These are phyloP conservation scores for Xylaria sp. DNA, from an alignment of 2,329 filamentous ascomycete genomes.

Conservation along the genomic window DNA sequence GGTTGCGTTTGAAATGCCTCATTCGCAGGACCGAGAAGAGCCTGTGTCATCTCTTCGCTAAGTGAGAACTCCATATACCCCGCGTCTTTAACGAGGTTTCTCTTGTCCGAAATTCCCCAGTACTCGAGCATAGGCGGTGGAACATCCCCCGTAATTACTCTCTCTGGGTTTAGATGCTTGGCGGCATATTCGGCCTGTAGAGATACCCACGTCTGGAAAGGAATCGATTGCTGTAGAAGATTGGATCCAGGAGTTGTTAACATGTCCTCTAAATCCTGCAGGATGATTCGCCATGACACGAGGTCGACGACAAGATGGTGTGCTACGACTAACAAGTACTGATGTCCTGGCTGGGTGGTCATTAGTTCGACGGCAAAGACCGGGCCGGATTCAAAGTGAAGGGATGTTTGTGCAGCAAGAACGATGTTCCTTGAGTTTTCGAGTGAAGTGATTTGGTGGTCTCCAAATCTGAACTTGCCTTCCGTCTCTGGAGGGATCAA, in stretches of 20 bases:
- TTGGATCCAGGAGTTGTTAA: not conserved
- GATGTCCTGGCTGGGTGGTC: not conserved
- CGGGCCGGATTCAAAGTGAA: not conserved
- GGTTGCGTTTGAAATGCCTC: not conserved
- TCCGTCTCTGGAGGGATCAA: constrained; percentile 2
- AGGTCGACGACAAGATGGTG: constrained; percentile 24
- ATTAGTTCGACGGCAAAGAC: not conserved
- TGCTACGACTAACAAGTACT: constrained; percentile 7
- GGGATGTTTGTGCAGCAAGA: constrained; percentile 2
- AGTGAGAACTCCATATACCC: not conserved
- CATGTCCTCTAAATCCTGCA: constrained; percentile 8
- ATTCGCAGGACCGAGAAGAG: not conserved
- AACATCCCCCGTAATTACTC: not conserved
- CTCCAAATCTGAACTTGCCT: not conserved
- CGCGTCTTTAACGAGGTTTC: not conserved
- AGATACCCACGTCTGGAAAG: not conserved
- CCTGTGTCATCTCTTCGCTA: not conserved
- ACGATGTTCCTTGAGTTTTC: not conserved
- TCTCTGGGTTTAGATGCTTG: not conserved
- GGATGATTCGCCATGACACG: constrained; percentile 22
- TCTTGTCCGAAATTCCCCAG: not conserved
- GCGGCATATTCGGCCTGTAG: not conserved
- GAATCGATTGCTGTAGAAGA: not conserved
- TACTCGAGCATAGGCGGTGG: not conserved
- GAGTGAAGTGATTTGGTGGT: not conserved